phyloP scores from a whole-genome alignment of 2,329 filamentous ascomycete genomes.

The Pleoardoris graminearum region DNA sequence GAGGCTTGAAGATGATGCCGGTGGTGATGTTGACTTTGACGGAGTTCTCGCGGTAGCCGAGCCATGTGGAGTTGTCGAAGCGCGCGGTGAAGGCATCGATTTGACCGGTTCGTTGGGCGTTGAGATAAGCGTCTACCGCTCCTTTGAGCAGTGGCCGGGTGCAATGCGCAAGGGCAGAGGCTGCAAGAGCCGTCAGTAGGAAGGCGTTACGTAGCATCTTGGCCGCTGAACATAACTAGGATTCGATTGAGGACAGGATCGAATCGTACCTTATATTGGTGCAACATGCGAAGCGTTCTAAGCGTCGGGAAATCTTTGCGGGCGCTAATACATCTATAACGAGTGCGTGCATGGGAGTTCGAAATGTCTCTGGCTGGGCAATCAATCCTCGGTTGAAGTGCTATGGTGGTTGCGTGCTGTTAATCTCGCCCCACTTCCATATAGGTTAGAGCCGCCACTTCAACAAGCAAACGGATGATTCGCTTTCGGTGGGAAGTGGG shows the following conservation, averaged over 20 bases:
- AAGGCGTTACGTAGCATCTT: conserved; percentile 4
- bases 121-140: conserved; percentile 23
- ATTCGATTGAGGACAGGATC: too few relatives aligned
- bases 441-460: conserved; percentile 3
- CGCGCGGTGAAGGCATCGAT: conserved; percentile 15
- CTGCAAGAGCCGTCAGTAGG: conserved; percentile 8
- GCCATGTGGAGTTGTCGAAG: conserved; percentile 32
- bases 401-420: conserved; percentile 6
- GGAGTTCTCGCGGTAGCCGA: conserved; percentile 33
- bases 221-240: neutral
- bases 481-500: too few relatives aligned
- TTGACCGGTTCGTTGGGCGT: conserved; percentile 21
- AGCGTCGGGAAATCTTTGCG: neutral
- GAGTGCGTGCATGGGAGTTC: neutral
- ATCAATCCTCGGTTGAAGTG: conserved; percentile 16
- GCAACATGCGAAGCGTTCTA: too few relatives aligned
- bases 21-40: conserved; percentile 20
- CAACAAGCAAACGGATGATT: neutral
- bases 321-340: neutral
- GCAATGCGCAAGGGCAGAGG: conserved; percentile 20
- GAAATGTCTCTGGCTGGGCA: neutral
- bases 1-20: conserved; percentile 21
- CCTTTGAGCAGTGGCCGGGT: conserved; percentile 18
- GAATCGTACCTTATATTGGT: neutral
- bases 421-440: conserved; percentile 12